Evolutionary conservation across 2,329 filamentous ascomycete species (phyloP).

Genomic region (Lachnellula arida): DNA sequence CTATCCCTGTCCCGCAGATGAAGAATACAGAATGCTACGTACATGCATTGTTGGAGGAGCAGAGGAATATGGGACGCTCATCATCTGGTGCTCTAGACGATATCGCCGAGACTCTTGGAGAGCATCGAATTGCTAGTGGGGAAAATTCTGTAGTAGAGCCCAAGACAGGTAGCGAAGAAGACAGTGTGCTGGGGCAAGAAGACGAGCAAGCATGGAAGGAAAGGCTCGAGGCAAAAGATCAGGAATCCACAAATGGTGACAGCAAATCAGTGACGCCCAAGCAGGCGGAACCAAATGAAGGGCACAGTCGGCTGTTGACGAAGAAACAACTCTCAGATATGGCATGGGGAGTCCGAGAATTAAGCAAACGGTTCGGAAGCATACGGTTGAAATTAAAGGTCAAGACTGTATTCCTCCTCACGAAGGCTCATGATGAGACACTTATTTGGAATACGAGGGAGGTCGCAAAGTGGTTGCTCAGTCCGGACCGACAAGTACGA

Average conservation of each 20-base stretch:
- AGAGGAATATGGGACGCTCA: slow-evolving; percentile 36
- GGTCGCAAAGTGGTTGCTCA: slow-evolving; percentile 75
- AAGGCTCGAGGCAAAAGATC: slow-evolving; percentile 13
- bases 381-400: slow-evolving; percentile 80
- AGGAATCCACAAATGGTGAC: background rate
- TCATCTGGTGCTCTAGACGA: slow-evolving; percentile 27
- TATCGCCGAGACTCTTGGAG: slow-evolving; percentile 26
- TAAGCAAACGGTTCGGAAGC: slow-evolving; percentile 80
- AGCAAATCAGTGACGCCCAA: background rate
- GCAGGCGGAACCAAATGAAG: slow-evolving; percentile 3
- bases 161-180: slow-evolving; percentile 4
- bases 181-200: slow-evolving; percentile 40
- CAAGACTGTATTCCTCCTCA: slow-evolving; percentile 78
- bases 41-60: slow-evolving; percentile 58
- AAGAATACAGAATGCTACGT: slow-evolving; percentile 57
- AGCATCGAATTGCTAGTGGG: slow-evolving; percentile 10
- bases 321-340: slow-evolving; percentile 96
- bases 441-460: slow-evolving; percentile 74
- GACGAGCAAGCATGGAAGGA: slow-evolving; percentile 54
- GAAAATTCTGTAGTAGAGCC: slow-evolving; percentile 9
- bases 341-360: slow-evolving; percentile 89
- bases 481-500: slow-evolving; percentile 57
- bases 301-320: slow-evolving; percentile 71
- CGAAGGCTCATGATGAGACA: slow-evolving; percentile 83
- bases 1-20: slow-evolving; percentile 30